Conservation (phyloP, 2,329 filamentous ascomycete genomes). For the Fusarium buharicum region DNA sequence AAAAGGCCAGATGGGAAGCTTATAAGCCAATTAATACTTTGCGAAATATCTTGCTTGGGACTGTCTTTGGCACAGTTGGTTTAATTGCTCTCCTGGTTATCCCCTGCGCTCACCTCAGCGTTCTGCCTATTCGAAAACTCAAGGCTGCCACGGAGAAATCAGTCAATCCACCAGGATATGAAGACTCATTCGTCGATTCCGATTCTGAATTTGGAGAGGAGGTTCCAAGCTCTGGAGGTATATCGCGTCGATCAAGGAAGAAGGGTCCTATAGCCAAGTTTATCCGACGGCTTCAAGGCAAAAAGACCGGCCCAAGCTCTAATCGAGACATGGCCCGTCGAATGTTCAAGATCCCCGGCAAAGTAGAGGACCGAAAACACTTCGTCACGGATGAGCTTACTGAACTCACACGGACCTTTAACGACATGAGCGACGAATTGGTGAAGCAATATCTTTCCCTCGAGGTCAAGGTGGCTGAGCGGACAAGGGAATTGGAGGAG, state of each 20-base stretch:
- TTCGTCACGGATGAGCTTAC: conserved; percentile 85
- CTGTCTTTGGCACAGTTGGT: conserved; percentile 84
- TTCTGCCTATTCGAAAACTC: conserved; percentile 80
- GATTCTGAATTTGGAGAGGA: conserved; percentile 57
- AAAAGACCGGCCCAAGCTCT: conserved; percentile 45
- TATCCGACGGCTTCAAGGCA: conserved; percentile 51
- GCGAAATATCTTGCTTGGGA: conserved; percentile 83
- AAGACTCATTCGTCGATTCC: conserved; percentile 57
- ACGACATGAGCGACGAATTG: conserved; percentile 92
- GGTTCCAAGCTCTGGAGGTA: conserved; percentile 53
- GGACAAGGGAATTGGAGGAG: conserved; percentile 85
- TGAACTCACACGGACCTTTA: conserved; percentile 85
- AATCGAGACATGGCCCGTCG: conserved; percentile 57
- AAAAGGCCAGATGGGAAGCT: conserved; percentile 78
- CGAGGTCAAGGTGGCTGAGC: conserved; percentile 84
- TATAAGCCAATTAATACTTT: conserved; percentile 79
- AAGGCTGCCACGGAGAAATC: conserved; percentile 80
- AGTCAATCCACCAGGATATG: conserved; percentile 72
- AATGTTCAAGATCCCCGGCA: conserved; percentile 84
- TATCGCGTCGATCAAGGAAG: conserved; percentile 58
- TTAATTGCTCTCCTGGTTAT: conserved; percentile 77
- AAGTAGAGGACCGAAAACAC: conserved; percentile 80
- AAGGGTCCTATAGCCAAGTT: conserved; percentile 56
- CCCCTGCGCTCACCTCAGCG: conserved; percentile 83
- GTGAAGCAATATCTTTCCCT: conserved; percentile 85